Evolutionary conservation across 768 basidiomycete species (phyloP), one percentile per base, ranked within the genome.

Genomic region (Naganishia vishniacii): DNA sequence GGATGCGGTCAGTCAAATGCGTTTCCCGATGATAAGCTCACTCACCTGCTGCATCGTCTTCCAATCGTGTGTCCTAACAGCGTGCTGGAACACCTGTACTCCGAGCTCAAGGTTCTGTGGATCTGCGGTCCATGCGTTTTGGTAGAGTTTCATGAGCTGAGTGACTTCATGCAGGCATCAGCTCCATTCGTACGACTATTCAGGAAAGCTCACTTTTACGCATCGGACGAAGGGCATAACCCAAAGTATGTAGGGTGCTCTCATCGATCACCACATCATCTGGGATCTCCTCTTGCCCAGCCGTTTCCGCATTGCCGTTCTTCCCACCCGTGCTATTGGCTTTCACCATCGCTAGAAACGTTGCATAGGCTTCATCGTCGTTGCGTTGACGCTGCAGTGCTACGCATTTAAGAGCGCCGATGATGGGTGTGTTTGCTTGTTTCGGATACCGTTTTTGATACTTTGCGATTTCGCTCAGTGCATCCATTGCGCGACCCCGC

Each of bases 371-470:
- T 20, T 63, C 62, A 13, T 63, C 48, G 2, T 41, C 45, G 32
- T 23, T 41, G 34, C 49, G 31, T 41, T 49, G 49, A n/a, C 62
- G 62, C 26, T 63, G 62, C 6, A 51, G 28, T 3, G 61, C 48
- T 3, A 51, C 37, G 41, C 49, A 63, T 46, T 53, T 51, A 2
- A 49, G 44, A 29, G 62, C 62, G 34, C 34, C 37, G n/a, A 46
- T 25, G 49, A 63, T 40, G 37, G 44, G 61, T 13, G 20, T 28
- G 31, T 53, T 63, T n/a, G 62, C 48, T 44, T 41, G 40, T 26
- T 63, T 63, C 20, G 48, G 40, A 25, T 56, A 56, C 34, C 53
- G 53, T 23, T 41, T 56, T 25, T 58, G 40, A 40, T 64, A 64
- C 45, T 59, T 44, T 29, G 28, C 46, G 31, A 64, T 26, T 34